Evolutionary conservation across 2,329 filamentous ascomycete species (phyloP).

Genomic region (Coniosporium uncinatum): DNA sequence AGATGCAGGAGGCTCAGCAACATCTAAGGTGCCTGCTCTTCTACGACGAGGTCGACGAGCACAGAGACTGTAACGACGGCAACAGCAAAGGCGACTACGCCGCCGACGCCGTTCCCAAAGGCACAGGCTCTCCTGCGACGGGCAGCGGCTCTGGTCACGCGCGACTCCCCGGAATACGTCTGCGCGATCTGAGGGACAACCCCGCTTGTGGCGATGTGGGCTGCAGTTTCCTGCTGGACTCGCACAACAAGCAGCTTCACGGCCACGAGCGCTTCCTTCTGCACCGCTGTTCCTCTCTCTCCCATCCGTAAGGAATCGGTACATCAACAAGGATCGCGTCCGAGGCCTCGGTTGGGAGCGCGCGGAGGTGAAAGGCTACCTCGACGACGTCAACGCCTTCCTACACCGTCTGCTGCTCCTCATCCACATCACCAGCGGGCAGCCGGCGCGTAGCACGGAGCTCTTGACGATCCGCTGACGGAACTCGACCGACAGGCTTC

Average conservation of each 20-base stretch:
- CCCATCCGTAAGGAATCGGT: not conserved
- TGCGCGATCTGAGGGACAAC: slow-evolving; percentile 2
- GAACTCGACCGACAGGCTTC: too few relatives aligned
- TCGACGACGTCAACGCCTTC: slow-evolving; percentile 2
- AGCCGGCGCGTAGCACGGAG: slow-evolving; percentile 10
- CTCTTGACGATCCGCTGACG: slow-evolving; percentile 8
- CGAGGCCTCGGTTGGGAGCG: not conserved
- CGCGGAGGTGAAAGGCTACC: not conserved
- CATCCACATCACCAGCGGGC: slow-evolving; percentile 10
- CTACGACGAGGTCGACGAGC: too few relatives aligned
- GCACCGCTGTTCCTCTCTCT: not conserved
- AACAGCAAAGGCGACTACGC: too few relatives aligned
- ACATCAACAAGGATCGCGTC: not conserved
- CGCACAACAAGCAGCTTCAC: slow-evolving; percentile 3
- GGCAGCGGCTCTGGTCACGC: slow-evolving; percentile 1
- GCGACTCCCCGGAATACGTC: not conserved
- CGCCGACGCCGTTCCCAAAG: too few relatives aligned
- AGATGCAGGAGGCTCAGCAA: too few relatives aligned
- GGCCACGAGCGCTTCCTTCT: not conserved
- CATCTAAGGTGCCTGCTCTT: too few relatives aligned
- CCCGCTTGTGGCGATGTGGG: slow-evolving; percentile 1
- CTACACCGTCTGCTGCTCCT: slow-evolving; percentile 9
- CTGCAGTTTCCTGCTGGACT: slow-evolving; percentile 5
- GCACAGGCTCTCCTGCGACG: slow-evolving; percentile 1
- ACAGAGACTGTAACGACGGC: too few relatives aligned